Percentiles rank a stretch among this genome's conserved stretches.
Evolutionary conservation across 768 basidiomycete species (phyloP).

Genomic region (Termitomyces titanicus): DNA sequence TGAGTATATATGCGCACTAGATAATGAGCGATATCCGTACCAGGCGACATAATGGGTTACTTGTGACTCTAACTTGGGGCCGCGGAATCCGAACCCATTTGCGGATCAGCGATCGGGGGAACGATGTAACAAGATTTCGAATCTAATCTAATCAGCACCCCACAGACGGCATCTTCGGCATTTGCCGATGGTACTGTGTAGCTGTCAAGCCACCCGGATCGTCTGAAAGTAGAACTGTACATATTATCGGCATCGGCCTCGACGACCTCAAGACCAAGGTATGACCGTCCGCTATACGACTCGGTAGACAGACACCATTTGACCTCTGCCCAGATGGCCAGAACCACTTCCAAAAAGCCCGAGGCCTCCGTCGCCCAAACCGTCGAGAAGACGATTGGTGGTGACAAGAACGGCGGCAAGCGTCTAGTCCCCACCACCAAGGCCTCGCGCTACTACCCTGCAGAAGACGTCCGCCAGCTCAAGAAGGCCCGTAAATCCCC

Average conservation of each 20-base stretch:
- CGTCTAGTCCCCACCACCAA: constrained; percentile 84
- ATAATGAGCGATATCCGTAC: constrained; percentile 3
- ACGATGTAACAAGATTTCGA: not conserved
- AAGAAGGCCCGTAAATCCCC: constrained; percentile 90
- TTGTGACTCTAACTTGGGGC: not conserved
- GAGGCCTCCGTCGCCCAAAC: constrained; percentile 60
- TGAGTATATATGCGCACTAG: not conserved
- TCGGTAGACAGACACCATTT: constrained; percentile 4
- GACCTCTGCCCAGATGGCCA: constrained; percentile 57
- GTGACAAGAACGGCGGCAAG: constrained; percentile 87
- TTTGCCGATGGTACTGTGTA: constrained; percentile 39
- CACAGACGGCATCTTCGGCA: constrained; percentile 20
- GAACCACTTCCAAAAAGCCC: constrained; percentile 79
- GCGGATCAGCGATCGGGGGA: not conserved
- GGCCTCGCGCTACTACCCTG: constrained; percentile 90
- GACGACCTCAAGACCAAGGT: constrained; percentile 52
- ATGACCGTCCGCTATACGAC: constrained; percentile 17
- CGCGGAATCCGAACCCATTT: not conserved
- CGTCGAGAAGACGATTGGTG: constrained; percentile 81
- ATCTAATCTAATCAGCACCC: constrained; percentile 24
- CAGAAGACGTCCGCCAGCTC: constrained; percentile 88
- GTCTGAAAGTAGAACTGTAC: constrained; percentile 27
- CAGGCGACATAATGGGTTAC: not conserved
- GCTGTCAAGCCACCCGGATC: constrained; percentile 39
- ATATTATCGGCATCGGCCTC: constrained; percentile 44